Base-by-base conservation (phyloP, 202 grass and related monocot genomes). In the Hordeum pubiflorum region DNA sequence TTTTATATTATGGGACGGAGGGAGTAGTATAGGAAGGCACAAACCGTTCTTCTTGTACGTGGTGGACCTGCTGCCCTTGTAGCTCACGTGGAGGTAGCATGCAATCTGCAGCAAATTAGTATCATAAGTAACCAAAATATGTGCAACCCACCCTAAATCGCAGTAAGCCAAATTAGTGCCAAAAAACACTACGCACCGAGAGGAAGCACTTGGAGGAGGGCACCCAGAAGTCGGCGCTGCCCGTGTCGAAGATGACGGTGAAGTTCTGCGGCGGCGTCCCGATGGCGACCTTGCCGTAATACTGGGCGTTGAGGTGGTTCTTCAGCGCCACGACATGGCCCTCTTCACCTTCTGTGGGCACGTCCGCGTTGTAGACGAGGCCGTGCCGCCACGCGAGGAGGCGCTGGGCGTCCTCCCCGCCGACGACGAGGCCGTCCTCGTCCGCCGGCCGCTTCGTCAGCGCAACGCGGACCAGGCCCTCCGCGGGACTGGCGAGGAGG, bases 281-380 rank as follows among this genome's bases (percentile, higher is more conserved):
- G n/a, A 94, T 18, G 29, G 83, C 94, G 29, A 97, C 83, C 87
- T 97, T 91, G 22, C 94, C 94, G 8, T 86, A 97, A 85, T 94
- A 97, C 86, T 94, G 94, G 1, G 91, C 91, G 71, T 97, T 94
- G 79, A 94, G 76, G 86, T 92, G 89, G 82, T 97, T 97, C 79
- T 97, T 94, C 7, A 97, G 81, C 7, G 81, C 78, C 18, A 97
- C 26, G 65, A 89, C 79, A 66, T 92, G 87, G 26, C 74, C 26
- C 64, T 50, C 0, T 6, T 0, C 44, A 2, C 37, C 37, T 50
- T 0, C 15, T 17, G 4, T 2, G 44, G 44, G 44, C 44, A 17
- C 44, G 44, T 50, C 44, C 1, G 17, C 24, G 69, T 31, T 32
- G 8, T 50, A 52, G 13, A 50, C 44, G 69, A 52, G 69, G 0